A percentile compares a stretch with the other conserved stretches of the same genome.
phyloP scores from a whole-genome alignment of 176 grass and related monocot species.

The Juncus inflexus region DNA sequence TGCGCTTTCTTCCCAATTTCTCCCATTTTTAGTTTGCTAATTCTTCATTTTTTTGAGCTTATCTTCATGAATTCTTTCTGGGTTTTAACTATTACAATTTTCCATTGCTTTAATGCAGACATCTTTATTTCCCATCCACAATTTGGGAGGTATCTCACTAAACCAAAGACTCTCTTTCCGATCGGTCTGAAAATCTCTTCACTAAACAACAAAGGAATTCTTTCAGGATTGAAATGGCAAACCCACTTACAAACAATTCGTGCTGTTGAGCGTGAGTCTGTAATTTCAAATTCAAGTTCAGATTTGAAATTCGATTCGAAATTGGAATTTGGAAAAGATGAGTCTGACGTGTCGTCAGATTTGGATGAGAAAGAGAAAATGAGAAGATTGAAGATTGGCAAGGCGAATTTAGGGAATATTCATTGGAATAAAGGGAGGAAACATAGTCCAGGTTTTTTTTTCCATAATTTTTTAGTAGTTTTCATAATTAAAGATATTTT shows the following conservation, averaged over 20 bases:
- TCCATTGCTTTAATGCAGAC: not conserved
- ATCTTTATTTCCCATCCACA: too few species aligned
- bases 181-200: not conserved
- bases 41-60: too few species aligned
- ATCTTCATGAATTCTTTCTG: too few species aligned
- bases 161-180: not conserved
- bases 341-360: slow-evolving; percentile 27
- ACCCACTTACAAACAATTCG: slow-evolving; percentile 14
- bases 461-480: slow-evolving; percentile 6
- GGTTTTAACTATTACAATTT: not conserved
- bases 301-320: not conserved
- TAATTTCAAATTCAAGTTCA: slow-evolving; percentile 2
- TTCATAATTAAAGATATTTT: not conserved
- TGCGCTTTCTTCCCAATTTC: too few species aligned
- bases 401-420: slow-evolving; percentile 85
- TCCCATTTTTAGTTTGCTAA: too few species aligned
- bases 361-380: slow-evolving; percentile 59
- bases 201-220: not conserved
- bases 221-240: not conserved
- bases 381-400: slow-evolving; percentile 71
- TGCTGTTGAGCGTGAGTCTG: slow-evolving; percentile 9
- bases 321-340: not conserved
- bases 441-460: slow-evolving; percentile 59
- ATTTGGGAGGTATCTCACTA: not conserved
- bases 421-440: slow-evolving; percentile 97